Evolutionary conservation across 179 eudicot species (phyloP).

Genomic region (Beta corolliflora): DNA sequence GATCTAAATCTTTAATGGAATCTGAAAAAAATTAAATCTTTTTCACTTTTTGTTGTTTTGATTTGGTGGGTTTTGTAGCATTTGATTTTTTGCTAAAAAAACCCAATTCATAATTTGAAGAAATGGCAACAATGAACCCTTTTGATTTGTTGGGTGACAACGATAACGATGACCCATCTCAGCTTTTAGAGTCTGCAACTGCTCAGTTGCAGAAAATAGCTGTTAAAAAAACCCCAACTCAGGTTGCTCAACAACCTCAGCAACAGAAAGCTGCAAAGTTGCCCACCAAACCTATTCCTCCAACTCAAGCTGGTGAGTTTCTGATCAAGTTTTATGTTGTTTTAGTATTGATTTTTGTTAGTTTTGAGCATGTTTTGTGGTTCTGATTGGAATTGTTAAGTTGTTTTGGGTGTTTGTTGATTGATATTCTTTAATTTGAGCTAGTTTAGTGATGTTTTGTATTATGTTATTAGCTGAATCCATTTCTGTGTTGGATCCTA

Average conservation of each 20-base stretch:
- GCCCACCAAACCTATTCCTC: slow-evolving; percentile 52
- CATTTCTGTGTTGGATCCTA: background rate
- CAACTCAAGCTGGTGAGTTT: slow-evolving; percentile 57
- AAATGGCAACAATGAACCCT: slow-evolving; percentile 67
- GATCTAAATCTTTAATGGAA: slow-evolving; percentile 36
- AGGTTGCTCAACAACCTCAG: slow-evolving; percentile 20
- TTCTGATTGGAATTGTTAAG: background rate
- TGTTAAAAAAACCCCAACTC: slow-evolving; percentile 30
- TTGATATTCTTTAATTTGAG: background rate
- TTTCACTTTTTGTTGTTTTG: background rate
- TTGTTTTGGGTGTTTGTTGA: background rate
- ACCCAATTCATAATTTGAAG: slow-evolving; percentile 5
- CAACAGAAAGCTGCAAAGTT: slow-evolving; percentile 35
- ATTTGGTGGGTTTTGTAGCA: slow-evolving; percentile 16
- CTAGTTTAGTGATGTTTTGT: slow-evolving; percentile 4
- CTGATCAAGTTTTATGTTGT: background rate
- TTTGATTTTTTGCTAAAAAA: background rate
- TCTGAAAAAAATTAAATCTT: slow-evolving; percentile 2
- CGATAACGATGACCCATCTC: slow-evolving; percentile 64
- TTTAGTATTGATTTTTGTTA: background rate
- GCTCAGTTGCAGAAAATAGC: slow-evolving; percentile 44
- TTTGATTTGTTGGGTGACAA: slow-evolving; percentile 71
- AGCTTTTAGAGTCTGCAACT: slow-evolving; percentile 52
- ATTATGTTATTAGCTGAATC: background rate
- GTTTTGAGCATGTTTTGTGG: background rate